Evolutionary conservation across 2,329 filamentous ascomycete genomes (phyloP), one percentile per base, ranked within the genome.

Genomic region (Phoma sp.): DNA sequence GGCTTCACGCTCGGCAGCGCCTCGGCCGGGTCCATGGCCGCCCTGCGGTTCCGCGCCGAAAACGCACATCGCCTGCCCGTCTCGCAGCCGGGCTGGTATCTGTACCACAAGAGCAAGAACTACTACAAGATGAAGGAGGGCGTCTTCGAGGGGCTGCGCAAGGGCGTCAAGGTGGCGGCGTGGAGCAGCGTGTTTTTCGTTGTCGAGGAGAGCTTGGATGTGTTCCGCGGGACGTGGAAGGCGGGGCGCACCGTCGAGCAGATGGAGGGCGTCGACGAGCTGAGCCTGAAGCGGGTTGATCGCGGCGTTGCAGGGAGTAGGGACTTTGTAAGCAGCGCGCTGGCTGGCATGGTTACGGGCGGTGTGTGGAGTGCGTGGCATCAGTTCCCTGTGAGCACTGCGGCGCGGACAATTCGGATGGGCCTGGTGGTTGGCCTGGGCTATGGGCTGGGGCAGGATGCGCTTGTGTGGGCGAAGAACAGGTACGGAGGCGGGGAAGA

Each of bases 51-150:
- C 79, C 89, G 93, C 49, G 95, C 95, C 56, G 95, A 99, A 77
- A 96, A 99, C 72, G 92, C 95, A 1, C 95, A 99, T 80, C 90
- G 93, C 62, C 86, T 97, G 58, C 95, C 95, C 17, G 87, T 85
- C 3, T 88, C 88, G 1, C 87, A 91, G 21, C 86, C 87, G 2
- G 93, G 92, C 15, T 99, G 95, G 95, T 99, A 93, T 73, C 84
- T 98, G n/a, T 99, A 99, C 76, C 93, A 98, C 80, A 97, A 97
- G 78, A 91, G 87, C 72, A 98, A 98, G 77, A 98, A 96, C 76
- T 98, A 99, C 78, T 87, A 92, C 67, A 84, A 89, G 45, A 87
- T 91, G 66, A 83, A 89, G 18, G 90, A 89, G 5, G 93, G 90
- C 0, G 79, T 96, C 15, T 85, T 85, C 46, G 92, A 96, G 68